Percentiles rank a stretch among this genome's conserved stretches.
phyloP scores from a whole-genome alignment of 495 filamentous ascomycete genomes.

The Neurospora sp. region DNA sequence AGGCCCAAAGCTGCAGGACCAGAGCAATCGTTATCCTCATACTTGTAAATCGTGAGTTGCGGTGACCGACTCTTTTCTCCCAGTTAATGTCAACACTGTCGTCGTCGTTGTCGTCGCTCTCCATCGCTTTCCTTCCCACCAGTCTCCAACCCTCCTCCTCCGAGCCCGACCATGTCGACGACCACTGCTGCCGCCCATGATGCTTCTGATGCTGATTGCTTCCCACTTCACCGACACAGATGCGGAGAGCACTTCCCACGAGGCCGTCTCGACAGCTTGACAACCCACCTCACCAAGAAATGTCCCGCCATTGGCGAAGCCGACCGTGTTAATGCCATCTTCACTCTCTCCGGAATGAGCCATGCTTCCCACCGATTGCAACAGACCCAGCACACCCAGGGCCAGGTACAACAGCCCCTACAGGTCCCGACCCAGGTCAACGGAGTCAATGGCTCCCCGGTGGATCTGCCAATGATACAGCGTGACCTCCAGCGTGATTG shows the following conservation, averaged over 20 bases:
- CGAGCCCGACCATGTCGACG: neutral
- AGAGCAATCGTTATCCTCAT: constrained; percentile 78
- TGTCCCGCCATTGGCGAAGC: constrained; percentile 61
- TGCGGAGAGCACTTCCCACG: constrained; percentile 81
- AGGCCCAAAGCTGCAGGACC: constrained; percentile 69
- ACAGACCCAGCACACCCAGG: constrained; percentile 13
- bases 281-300: constrained; percentile 67
- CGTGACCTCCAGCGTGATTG: constrained; percentile 35
- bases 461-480: constrained; percentile 22
- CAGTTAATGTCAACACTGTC: neutral
- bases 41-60: constrained; percentile 56
- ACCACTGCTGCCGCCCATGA: neutral
- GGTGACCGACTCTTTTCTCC: neutral
- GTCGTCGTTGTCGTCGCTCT: constrained; percentile 1
- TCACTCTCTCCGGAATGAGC: constrained; percentile 35
- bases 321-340: constrained; percentile 54
- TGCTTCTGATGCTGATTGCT: neutral
- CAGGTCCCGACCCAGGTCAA: constrained; percentile 27
- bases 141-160: neutral
- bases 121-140: neutral
- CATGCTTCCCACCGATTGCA: constrained; percentile 18
- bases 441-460: constrained; percentile 21
- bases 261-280: constrained; percentile 70
- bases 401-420: constrained; percentile 9
- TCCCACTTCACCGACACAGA: constrained; percentile 7